Evolutionary conservation across 2,329 filamentous ascomycete genomes (phyloP), one percentile per base, ranked within the genome.

Genomic region (Endoconidiophora laricicola): DNA sequence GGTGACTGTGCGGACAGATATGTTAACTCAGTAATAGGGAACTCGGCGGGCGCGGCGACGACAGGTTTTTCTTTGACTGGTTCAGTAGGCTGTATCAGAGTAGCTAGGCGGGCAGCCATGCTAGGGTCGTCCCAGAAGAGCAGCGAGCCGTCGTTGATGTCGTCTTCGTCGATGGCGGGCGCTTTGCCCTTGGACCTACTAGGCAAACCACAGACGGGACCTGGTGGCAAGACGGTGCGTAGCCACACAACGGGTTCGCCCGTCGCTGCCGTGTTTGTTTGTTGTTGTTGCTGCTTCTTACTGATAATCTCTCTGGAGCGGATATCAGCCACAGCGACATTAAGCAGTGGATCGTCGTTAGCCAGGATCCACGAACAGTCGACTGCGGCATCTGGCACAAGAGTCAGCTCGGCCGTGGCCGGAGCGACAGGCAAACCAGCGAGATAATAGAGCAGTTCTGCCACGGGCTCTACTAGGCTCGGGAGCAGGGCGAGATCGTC

Each of bases 101-200:
- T 60, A 9, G 70, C 70, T 9, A 75, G 57, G 0, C 71, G 65
- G 6, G 53, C 55, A 0, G 72, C 70, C 64, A 70, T 65, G 2
- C 57, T 59, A 50, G 69, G 69, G 44, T 74, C 69, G 1, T 54
- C 55, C 66, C 69, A 75, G 70, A 71, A 75, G 26, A 33, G 26
- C 26, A 33, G 26, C 26, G 26, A 33, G 26, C 26, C 43, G 16
- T 45, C 20, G 4, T n/a, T 16, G 23, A 33, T 12, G 22, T 33
- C 23, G 16, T 45, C 43, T 6, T 45, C 43, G 26, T 33, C 26
- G 2, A 33, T 33, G 26, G 26, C 26, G 26, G 39, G 39, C 16
- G 39, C 39, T 41, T 18, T 22, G 39, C 39, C 39, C 39, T 33
- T 33, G 3, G 26, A 33, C 26, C 26, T 33, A 33, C 26, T 33